Percentiles rank a stretch among this genome's conserved stretches.
phyloP scores from a whole-genome alignment of 176 grass and related monocot genomes.

The Bolboschoenus planiculmis region DNA sequence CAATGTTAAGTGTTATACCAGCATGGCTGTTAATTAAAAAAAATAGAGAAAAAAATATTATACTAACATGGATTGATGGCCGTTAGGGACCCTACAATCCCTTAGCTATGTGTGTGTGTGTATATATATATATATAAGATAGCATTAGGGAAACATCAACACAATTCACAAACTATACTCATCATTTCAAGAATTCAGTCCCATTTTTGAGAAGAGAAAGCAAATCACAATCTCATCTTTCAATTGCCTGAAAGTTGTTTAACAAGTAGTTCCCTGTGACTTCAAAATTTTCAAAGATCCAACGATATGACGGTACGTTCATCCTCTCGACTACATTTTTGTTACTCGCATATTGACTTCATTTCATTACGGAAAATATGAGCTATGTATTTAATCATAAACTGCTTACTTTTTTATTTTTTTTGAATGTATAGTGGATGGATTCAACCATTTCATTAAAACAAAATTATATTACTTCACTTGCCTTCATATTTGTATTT shows the following conservation, averaged over 20 bases:
- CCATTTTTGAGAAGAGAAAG: neutral
- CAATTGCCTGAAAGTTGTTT: neutral
- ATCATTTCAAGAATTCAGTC: neutral
- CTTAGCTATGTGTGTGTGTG: no score
- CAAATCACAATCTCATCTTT: neutral
- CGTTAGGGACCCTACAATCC: neutral
- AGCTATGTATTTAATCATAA: no score
- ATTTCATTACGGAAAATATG: neutral
- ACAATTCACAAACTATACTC: neutral
- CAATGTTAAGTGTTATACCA: neutral
- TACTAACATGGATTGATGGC: neutral
- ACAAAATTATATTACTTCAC: neutral
- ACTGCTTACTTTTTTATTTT: no score
- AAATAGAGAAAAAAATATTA: neutral
- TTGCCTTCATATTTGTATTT: slow-evolving; percentile 3
- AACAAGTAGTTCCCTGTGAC: neutral
- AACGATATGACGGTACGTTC: slow-evolving; percentile 15
- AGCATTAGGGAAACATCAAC: neutral
- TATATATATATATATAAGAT: slow-evolving; percentile 5
- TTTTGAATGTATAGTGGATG: neutral
- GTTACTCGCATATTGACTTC: neutral
- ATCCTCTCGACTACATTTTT: neutral
- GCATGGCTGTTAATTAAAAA: neutral
- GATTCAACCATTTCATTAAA: neutral
- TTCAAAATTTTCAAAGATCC: neutral